Base-by-base conservation (phyloP, 2,329 filamentous ascomycete species). In the Fusarium sp. region DNA sequence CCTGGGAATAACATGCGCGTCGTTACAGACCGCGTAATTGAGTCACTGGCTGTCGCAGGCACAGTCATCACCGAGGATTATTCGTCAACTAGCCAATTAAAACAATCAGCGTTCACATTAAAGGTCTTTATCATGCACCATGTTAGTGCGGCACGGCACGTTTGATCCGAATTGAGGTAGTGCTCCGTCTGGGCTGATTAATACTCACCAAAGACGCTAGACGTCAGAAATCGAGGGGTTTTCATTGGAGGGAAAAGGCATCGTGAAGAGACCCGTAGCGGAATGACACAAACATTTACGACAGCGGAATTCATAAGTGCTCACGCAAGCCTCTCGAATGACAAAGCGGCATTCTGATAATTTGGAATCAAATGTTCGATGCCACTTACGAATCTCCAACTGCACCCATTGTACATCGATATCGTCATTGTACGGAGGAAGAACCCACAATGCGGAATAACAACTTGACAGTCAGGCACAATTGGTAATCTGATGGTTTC, bases 31-130 rank as follows among this genome's bases (percentile, higher is more conserved):
- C 54, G 44, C 55, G 37, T 60, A 59, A 59, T 61, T 61, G 58
- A 61, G 43, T 59, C 58, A 61, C 34, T 41, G 13, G 16, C 25
- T 37, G 57, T 57, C 41, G 57, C 51, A 59, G 56, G 30, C 51
- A 57, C 23, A 57, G 51, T 58, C 49, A 58, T 55, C 55, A 58
- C 34, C n/a, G 11, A 25, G 18, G 1, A 25, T n/a, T 34, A 16
- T 55, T 19, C 16, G 19, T n/a, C 23, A 6, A 9, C 2, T 23
- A 14, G 55, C 48, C 55, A 58, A 58, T 54, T 4, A 21, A n/a
- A 34, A 7, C 21, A 19, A 21, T 7, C 3, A 21, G 19, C 26
- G 13, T 42, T 42, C 18, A 41, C 21, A 39, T 1, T n/a, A 18
- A 31, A 57, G 19, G 26, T 11, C 10, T 31, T 58, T 19, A 10